Conservation (phyloP, 2,329 filamentous ascomycete genomes). For the Penicillium sp. region DNA sequence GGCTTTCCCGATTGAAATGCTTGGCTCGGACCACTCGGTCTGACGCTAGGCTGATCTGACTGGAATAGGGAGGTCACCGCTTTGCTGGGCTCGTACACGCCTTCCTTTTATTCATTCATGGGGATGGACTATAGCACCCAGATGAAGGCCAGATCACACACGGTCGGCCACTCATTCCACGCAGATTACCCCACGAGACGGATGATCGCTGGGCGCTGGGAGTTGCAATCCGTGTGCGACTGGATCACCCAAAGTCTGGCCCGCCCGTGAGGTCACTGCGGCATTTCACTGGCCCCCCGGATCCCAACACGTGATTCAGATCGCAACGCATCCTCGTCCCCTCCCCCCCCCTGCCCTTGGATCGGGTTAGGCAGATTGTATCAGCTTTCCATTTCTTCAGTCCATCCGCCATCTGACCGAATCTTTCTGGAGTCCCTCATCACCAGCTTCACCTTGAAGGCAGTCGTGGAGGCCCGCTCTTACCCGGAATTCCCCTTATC, state of each 20-base stretch:
- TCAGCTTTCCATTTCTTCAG: background rate
- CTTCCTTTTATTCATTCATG: no score
- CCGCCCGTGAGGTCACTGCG: slow-evolving; percentile 34
- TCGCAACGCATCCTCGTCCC: slow-evolving; percentile 13
- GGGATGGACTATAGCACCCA: background rate
- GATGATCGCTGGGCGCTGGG: background rate
- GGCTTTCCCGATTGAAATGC: background rate
- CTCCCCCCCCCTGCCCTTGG: slow-evolving; percentile 26
- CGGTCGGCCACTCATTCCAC: slow-evolving; percentile 1
- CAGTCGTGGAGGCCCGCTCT: slow-evolving; percentile 2
- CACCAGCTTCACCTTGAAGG: background rate
- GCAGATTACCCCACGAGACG: background rate
- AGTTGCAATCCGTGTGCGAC: background rate
- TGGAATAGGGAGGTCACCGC: no score
- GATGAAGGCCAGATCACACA: background rate
- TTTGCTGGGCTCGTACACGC: no score
- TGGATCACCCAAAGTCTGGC: slow-evolving; percentile 6
- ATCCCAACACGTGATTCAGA: slow-evolving; percentile 33
- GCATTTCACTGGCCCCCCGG: slow-evolving; percentile 36
- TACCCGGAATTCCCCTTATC: slow-evolving; percentile 5
- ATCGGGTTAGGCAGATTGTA: background rate
- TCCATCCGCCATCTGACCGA: background rate
- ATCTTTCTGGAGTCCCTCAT: background rate
- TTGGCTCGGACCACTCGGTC: background rate
- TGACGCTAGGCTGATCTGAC: background rate